Base-by-base conservation (phyloP, 805 yeast species). In the Candida lessepsii region DNA sequence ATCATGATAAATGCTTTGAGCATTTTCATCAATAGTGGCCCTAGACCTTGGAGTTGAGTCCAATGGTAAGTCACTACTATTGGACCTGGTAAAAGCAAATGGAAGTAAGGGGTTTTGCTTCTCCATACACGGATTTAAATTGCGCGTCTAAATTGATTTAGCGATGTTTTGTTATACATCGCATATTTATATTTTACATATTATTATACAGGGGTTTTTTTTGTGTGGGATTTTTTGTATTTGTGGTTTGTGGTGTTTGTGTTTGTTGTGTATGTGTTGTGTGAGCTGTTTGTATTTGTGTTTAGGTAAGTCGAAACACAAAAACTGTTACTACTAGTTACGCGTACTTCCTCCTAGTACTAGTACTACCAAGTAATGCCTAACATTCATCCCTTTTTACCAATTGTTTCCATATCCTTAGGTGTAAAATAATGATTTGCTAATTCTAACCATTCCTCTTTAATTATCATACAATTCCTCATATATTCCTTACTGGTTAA, bases 401-500 rank as follows among this genome's bases (percentile, higher is more conserved):
- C 19, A 5, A 39, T 9, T 16, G 31, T 5, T 9, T 58, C 54
- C 26, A 61, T 40, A 20, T 65, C 69, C 24, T 53, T 53, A 3
- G 49, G 41, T 17, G 41, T 57, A 44, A 63, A 67, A 42, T 63
- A 79, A 48, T 82, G 87, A 1, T 89, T 85, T 0, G 95, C 96
- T 46, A 80, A 75, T 48, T 85, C 90, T 11, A 90, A 60, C 93
- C 95, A 86, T 35, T 66, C 66, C 21, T 84, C 90, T 29, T 82
- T 79, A 3, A 85, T 68, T 0, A 88, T 78, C 60, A 86, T 76
- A 53, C 89, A 81, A 49, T 83, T 83, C 42, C 90, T 73, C 88
- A 93, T 86, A 60, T 80, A 91, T 63, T 90, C 97, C 57, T 83
- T 86, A 18, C 88, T 76, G 0, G 99, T 91, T 35, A 85, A 61